Percentiles rank a stretch among this genome's conserved stretches.
phyloP scores from a whole-genome alignment of 352 stramenopile species.

The Phytophthora crassamura region DNA sequence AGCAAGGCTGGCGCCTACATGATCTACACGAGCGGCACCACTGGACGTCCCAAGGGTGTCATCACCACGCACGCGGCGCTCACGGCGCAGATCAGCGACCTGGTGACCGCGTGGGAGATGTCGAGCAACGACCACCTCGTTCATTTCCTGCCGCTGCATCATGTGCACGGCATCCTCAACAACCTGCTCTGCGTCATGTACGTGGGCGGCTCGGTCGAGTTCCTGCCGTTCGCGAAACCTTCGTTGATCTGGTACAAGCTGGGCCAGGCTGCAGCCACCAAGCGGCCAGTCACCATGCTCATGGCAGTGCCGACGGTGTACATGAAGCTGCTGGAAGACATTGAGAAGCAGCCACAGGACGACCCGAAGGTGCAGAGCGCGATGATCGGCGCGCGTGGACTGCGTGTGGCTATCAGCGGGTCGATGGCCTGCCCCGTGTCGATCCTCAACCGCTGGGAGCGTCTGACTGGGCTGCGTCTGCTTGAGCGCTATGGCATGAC shows the following conservation, averaged over 20 bases:
- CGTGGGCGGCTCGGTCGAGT: slow-evolving; percentile 84
- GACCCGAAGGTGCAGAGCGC: slow-evolving; percentile 19
- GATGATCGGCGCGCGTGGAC: slow-evolving; percentile 24
- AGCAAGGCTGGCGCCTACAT: slow-evolving; percentile 51
- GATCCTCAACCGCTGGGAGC: slow-evolving; percentile 84
- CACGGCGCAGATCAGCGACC: slow-evolving; percentile 80
- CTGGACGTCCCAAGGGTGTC: slow-evolving; percentile 83
- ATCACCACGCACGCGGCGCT: slow-evolving; percentile 76
- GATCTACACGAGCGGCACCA: slow-evolving; percentile 90
- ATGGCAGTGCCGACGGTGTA: slow-evolving; percentile 95
- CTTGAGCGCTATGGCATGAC: slow-evolving; percentile 94
- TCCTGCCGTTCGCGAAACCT: slow-evolving; percentile 66
- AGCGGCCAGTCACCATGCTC: slow-evolving; percentile 66
- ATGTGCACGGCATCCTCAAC: slow-evolving; percentile 93
- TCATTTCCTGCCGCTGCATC: slow-evolving; percentile 91
- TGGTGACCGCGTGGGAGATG: slow-evolving; percentile 90
- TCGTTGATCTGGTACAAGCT: slow-evolving; percentile 71
- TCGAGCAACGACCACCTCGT: slow-evolving; percentile 76
- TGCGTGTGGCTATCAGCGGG: slow-evolving; percentile 79
- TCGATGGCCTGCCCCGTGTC: slow-evolving; percentile 88
- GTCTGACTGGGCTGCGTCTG: slow-evolving; percentile 79
- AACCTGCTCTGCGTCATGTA: slow-evolving; percentile 86
- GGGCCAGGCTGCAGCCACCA: slow-evolving; percentile 17
- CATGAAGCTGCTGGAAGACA: slow-evolving; percentile 85
- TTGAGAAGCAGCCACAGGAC: slow-evolving; percentile 44